Evolutionary conservation across 441 rosid species (phyloP).

Genomic region (Populus trichocarpa): DNA sequence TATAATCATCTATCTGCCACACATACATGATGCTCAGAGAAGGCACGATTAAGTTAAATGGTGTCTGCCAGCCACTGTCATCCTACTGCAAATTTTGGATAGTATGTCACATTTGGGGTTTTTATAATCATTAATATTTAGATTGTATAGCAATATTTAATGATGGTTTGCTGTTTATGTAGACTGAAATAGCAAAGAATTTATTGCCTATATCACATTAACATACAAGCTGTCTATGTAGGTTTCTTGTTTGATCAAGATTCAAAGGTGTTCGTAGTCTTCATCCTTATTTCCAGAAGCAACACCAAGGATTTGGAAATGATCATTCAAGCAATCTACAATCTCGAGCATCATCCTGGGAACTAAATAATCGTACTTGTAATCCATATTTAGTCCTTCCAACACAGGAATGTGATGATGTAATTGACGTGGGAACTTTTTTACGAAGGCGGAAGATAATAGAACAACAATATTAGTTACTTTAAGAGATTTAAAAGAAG

Average conservation of each 20-base stretch:
- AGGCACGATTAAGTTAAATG: background rate
- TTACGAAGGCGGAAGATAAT: too few species aligned
- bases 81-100: background rate
- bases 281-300: conserved; percentile 63
- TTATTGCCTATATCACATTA: background rate
- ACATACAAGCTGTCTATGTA: conserved; percentile 26
- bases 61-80: background rate
- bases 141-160: background rate
- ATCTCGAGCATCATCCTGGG: conserved; percentile 8
- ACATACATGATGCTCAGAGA: background rate
- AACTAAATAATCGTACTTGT: background rate
- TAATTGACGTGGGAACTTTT: background rate
- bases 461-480: too few species aligned
- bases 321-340: conserved; percentile 6
- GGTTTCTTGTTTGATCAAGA: conserved; percentile 84
- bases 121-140: background rate
- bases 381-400: background rate
- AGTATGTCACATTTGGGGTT: background rate
- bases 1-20: background rate
- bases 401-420: background rate
- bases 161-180: background rate
- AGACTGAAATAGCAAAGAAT: too few species aligned
- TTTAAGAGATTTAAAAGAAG: too few species aligned
- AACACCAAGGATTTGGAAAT: conserved; percentile 19
- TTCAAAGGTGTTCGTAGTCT: conserved; percentile 71